Percentiles rank a stretch among this genome's conserved stretches.
Evolutionary conservation across 2,329 filamentous ascomycete species (phyloP).

Genomic region (Erysiphe pulchra): DNA sequence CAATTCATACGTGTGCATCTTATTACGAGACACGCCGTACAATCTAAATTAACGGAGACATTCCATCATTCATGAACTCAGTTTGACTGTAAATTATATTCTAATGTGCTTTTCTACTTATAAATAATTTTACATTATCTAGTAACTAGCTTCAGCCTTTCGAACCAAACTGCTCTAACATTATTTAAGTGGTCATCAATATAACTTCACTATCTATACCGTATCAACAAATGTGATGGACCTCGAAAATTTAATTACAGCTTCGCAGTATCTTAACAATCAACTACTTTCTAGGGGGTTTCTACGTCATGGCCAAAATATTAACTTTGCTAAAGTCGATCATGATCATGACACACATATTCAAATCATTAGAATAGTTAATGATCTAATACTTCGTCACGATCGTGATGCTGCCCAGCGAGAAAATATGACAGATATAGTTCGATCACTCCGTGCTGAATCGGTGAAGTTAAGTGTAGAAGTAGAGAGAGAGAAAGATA

Average conservation of each 20-base stretch:
- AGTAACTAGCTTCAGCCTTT: no score
- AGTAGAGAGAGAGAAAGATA: slow-evolving; percentile 30
- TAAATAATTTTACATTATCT: no score
- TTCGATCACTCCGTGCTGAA: slow-evolving; percentile 52
- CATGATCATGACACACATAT: slow-evolving; percentile 51
- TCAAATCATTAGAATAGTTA: slow-evolving; percentile 72
- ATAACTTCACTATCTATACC: no score
- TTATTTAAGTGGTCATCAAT: no score
- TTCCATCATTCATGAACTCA: no score
- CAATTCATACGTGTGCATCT: no score
- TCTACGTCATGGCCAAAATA: slow-evolving; percentile 38
- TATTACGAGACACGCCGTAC: no score
- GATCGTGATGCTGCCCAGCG: slow-evolving; percentile 80
- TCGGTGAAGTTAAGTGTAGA: slow-evolving; percentile 48
- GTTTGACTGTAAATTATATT: no score
- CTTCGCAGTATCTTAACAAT: slow-evolving; percentile 49
- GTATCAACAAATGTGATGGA: slow-evolving; percentile 7
- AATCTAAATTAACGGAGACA: no score
- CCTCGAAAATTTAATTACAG: slow-evolving; percentile 33
- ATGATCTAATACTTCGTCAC: slow-evolving; percentile 72
- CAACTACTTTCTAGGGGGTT: slow-evolving; percentile 40
- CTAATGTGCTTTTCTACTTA: no score
- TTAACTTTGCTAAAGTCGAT: slow-evolving; percentile 60
- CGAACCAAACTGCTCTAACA: no score
- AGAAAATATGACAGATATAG: slow-evolving; percentile 54